A percentile compares a stretch with the other conserved stretches of the same genome.
Evolutionary conservation across 2,329 filamentous ascomycete genomes (phyloP).

Genomic region (Sporothrix mexicana): DNA sequence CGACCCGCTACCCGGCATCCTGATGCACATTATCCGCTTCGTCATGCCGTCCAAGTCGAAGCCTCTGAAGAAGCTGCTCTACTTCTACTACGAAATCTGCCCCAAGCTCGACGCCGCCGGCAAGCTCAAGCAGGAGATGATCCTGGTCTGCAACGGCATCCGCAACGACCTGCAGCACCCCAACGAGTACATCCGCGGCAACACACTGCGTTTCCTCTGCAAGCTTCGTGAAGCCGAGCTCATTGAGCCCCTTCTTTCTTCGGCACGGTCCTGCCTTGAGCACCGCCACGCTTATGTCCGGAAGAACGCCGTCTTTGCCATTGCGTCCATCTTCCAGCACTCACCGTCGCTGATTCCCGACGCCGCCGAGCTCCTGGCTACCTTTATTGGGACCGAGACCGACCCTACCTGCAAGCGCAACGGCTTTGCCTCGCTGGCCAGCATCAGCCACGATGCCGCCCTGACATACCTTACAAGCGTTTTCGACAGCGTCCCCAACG

Average conservation of each 20-base stretch:
- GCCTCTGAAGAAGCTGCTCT: constrained; percentile 94
- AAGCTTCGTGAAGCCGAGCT: constrained; percentile 95
- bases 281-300: constrained; percentile 97
- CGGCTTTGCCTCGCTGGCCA: constrained; percentile 88
- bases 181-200: constrained; percentile 97
- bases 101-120: constrained; percentile 90
- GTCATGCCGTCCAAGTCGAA: constrained; percentile 99
- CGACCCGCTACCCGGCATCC: constrained; percentile 89
- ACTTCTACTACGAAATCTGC: constrained; percentile 99
- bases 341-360: constrained; percentile 92
- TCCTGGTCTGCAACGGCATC: constrained; percentile 98
- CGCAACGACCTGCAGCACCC: constrained; percentile 96
- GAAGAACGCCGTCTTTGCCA: constrained; percentile 96
- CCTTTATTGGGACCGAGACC: constrained; percentile 87
- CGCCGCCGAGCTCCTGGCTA: constrained; percentile 86
- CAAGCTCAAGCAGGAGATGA: constrained; percentile 99
- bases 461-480: constrained; percentile 85
- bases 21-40: constrained; percentile 99
- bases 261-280: constrained; percentile 88
- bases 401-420: constrained; percentile 98
- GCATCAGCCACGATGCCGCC: constrained; percentile 92
- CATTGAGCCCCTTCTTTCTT: constrained; percentile 92
- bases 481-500: constrained; percentile 92
- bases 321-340: constrained; percentile 90
- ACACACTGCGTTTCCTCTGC: constrained; percentile 96